Evolutionary conservation across 2,329 filamentous ascomycete species (phyloP).

Genomic region (Claviceps arundinis): DNA sequence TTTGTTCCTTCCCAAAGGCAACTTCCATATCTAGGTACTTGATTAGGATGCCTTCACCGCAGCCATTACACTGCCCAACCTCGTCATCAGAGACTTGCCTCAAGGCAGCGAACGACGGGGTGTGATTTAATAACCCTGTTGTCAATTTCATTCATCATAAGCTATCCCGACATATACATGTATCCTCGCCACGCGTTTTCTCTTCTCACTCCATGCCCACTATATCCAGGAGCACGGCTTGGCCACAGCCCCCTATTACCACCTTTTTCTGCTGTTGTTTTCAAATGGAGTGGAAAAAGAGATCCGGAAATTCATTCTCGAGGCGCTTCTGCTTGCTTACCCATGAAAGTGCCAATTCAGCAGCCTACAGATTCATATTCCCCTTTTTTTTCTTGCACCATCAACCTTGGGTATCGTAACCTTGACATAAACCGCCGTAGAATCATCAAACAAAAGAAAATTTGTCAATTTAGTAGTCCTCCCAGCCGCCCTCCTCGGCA

Average conservation of each 20-base stretch:
- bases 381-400: not conserved
- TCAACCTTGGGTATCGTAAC: slow-evolving; percentile 4
- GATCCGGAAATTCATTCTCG: not conserved
- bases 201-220: not conserved
- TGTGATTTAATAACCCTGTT: not conserved
- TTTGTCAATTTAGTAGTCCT: slow-evolving; percentile 13
- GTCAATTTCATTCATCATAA: not conserved
- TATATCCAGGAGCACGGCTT: not conserved
- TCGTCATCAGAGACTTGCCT: too few relatives aligned
- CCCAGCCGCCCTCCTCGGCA: slow-evolving; percentile 28
- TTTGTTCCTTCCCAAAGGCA: too few relatives aligned
- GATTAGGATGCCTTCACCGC: not conserved
- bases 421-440: not conserved
- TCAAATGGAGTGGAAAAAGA: not conserved
- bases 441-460: not conserved
- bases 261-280: not conserved
- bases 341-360: not conserved
- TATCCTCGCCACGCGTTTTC: not conserved
- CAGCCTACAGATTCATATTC: not conserved
- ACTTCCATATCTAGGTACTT: too few relatives aligned
- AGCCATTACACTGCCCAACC: not conserved
- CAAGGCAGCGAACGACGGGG: too few relatives aligned
- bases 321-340: not conserved
- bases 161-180: not conserved
- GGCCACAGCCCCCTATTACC: not conserved